Base-by-base conservation (phyloP, 2,329 filamentous ascomycete species). In the Aspergillus viridinutans region DNA sequence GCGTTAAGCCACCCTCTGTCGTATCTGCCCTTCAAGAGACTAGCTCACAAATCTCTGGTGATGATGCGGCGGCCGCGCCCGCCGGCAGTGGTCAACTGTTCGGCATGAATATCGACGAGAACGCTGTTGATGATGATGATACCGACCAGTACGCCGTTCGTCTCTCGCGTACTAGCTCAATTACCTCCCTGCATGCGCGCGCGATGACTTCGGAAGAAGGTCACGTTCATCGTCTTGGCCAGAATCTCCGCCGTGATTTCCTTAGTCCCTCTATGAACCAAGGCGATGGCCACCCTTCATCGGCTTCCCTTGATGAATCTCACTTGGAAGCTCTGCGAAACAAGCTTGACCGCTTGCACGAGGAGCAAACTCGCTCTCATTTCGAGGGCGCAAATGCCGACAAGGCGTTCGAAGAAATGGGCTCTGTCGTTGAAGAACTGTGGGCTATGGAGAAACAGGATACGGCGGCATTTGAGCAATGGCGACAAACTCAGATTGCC, bases 161-260 rank as follows among this genome's bases (percentile, higher is more conserved):
- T 23, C 76, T 84, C 50, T 83, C 83, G 1, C 81, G 86, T 29
- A 81, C 84, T 60, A 83, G 82, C 63, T 87, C 84, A 1, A 85
- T 89, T 63, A 86, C 88, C n/a, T 87, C 83, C 2, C 79, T 90
- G 9, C 85, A 86, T 48, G 83, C 84, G 3, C 84, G 84, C 52
- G 84, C 83, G 23, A 81, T 88, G 58, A 81, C 82, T 0, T 80
- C 85, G 49, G 87, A 90, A 75, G 87, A 90, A 80, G 87, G 87
- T 32, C 83, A 83, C 32, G 81, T 90, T 63, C 87, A 89, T 66
- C 84, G 87, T 26, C 81, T 90, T 40, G 85, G 86, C 29, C 86
- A 89, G 65, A 81, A 83, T 61, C 77, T 90, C 48, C 83, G 86
- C 21, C 83, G 85, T 45, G 84, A 87, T 57, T 80, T 89, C 40